Evolutionary conservation across 805 yeast genomes (phyloP), one percentile per base, ranked within the genome.

Genomic region (Schwanniomyces sp.): DNA sequence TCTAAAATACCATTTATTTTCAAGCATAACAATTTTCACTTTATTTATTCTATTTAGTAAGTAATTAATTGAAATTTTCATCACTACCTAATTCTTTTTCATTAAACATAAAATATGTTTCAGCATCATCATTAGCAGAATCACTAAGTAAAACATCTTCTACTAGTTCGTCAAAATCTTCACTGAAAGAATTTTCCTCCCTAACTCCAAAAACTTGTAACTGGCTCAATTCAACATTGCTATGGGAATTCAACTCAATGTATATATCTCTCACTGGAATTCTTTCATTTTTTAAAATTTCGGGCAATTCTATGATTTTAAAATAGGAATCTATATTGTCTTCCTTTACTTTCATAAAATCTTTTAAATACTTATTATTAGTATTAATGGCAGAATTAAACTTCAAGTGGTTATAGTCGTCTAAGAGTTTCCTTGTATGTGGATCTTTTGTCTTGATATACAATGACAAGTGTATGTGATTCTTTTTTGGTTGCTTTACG

Each of bases 231-330:
- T 55, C 53, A 8, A 54, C 44, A 7, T 54, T 47, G 11, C 44
- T 28, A 12, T 41, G 43, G 2, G 55, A 34, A 18, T 30, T 51
- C 39, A 69, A 48, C 42, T 66, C 66, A 18, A 72, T 25, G 53
- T 64, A 72, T 10, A 73, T 44, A 48, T 72, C 78, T 30, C 58
- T 56, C 6, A 56, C 52, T 8, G 69, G 62, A 26, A 72, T 53
- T 40, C 59, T 57, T 49, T 67, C 51, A 50, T 70, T 70, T 9
- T 72, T 54, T 29, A 72, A 46, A 42, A 67, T 63, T 7, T 56
- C 55, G 2, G 77, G 76, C 7, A 73, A 41, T 47, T 59, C 60
- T 10, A 73, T 48, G 46, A 68, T 70, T 30, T 58, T 59, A 5
- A 65, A 44, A 0, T 52, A 28, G 3, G 53, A 41, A 7, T 47